Percentiles rank a stretch among this genome's conserved stretches.
phyloP scores from a whole-genome alignment of 495 filamentous ascomycete species.

The Xylaria sp. region DNA sequence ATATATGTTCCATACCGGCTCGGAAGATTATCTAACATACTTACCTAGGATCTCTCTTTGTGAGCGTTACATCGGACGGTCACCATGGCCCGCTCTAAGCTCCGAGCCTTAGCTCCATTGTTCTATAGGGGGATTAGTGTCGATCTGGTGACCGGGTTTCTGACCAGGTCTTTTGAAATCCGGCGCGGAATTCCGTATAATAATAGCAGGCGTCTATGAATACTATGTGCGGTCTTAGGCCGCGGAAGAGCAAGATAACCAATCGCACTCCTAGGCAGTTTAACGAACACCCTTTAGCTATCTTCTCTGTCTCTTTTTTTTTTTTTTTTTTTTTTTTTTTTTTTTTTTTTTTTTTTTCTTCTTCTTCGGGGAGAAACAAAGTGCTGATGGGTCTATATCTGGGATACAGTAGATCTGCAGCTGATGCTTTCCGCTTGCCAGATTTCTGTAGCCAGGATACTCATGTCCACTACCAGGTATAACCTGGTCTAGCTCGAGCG shows the following conservation, averaged over 20 bases:
- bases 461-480: background rate
- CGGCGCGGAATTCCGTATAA: background rate
- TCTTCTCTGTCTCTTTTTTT: background rate
- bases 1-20: background rate
- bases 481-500: background rate
- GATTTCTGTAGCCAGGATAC: slow-evolving; percentile 1
- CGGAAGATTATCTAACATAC: background rate
- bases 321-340: no score
- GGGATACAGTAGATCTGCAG: slow-evolving; percentile 9
- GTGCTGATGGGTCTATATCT: slow-evolving; percentile 14
- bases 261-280: background rate
- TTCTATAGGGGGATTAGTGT: no score
- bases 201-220: background rate
- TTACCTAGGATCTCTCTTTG: background rate
- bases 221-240: background rate
- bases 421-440: slow-evolving; percentile 4
- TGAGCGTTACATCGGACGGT: background rate
- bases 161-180: background rate
- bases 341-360: no score
- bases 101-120: background rate
- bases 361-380: background rate
- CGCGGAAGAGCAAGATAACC: background rate
- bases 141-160: background rate
- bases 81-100: background rate
- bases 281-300: background rate